phyloP scores from a whole-genome alignment of 768 basidiomycete genomes.

The Cystobasidium tubakii region DNA sequence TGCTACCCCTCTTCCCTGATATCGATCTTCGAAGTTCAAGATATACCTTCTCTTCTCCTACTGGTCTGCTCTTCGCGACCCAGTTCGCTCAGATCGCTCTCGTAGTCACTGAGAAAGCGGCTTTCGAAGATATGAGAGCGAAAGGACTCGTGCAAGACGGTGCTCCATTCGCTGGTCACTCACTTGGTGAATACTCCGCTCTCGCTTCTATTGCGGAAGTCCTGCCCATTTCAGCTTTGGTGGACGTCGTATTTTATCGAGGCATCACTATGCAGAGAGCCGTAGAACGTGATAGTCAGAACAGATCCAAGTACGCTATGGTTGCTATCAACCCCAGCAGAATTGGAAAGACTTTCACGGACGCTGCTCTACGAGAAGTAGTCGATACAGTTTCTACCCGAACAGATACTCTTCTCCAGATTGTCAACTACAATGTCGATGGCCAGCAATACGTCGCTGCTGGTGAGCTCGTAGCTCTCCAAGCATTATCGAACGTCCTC shows the following conservation, averaged over 20 bases:
- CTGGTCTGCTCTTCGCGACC: conserved; percentile 89
- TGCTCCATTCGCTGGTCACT: conserved; percentile 95
- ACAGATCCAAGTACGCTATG: conserved; percentile 96
- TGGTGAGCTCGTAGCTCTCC: conserved; percentile 85
- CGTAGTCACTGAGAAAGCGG: conserved; percentile 95
- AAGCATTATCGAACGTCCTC: conserved; percentile 71
- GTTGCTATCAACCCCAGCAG: conserved; percentile 97
- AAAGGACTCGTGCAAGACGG: conserved; percentile 89
- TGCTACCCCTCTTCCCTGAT: conserved; percentile 88
- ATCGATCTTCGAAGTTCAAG: conserved; percentile 89
- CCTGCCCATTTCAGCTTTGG: conserved; percentile 84
- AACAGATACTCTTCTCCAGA: conserved; percentile 81
- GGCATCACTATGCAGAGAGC: conserved; percentile 99
- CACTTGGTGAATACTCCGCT: conserved; percentile 96
- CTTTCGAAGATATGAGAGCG: conserved; percentile 94
- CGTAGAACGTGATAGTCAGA: conserved; percentile 86
- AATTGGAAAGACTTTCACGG: conserved; percentile 87
- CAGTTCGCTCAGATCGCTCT: conserved; percentile 98
- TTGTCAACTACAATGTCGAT: conserved; percentile 86
- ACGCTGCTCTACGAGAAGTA: conserved; percentile 91
- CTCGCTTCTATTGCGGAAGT: conserved; percentile 96
- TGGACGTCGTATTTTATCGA: conserved; percentile 98
- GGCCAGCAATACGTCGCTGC: conserved; percentile 99
- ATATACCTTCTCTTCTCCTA: conserved; percentile 97
- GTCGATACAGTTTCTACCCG: conserved; percentile 78